A percentile compares a stretch with the other conserved stretches of the same genome.
These are phyloP conservation scores for Raphidocelis subcapitata DNA, from an alignment of 139 green algal genomes.

Conservation along the genomic window DNA sequence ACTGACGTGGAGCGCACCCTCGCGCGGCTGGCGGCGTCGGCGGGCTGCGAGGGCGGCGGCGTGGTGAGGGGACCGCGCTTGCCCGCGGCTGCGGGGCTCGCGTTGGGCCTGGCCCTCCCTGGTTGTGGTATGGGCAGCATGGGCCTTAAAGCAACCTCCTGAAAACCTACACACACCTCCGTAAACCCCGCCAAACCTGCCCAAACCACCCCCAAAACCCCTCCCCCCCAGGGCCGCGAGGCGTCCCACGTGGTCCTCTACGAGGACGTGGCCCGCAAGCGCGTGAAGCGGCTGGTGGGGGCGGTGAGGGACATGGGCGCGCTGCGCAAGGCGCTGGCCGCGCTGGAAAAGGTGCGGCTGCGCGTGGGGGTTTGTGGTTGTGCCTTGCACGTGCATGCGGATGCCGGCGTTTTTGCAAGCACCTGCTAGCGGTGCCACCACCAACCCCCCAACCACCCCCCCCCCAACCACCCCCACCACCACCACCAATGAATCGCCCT, in stretches of 20 bases:
- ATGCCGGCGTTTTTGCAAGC: too few relatives aligned
- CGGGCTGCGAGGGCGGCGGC: constrained; percentile 22
- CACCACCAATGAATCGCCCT: too few relatives aligned
- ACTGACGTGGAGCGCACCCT: constrained; percentile 90
- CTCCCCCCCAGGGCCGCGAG: constrained; percentile 48
- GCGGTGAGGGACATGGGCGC: constrained; percentile 65
- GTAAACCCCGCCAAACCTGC: too few relatives aligned
- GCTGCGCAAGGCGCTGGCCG: constrained; percentile 25
- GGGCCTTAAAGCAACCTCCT: too few relatives aligned
- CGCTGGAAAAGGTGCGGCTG: constrained; percentile 14
- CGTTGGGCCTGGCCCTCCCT: constrained; percentile 16
- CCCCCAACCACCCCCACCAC: too few relatives aligned
- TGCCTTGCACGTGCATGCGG: too few relatives aligned
- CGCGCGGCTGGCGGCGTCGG: constrained; percentile 68
- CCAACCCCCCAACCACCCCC: too few relatives aligned
- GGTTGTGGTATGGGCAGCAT: too few relatives aligned
- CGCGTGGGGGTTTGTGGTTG: background rate
- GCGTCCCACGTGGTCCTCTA: constrained; percentile 93
- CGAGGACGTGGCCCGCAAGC: constrained; percentile 74
- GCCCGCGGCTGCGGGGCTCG: constrained; percentile 25
- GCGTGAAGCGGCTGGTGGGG: constrained; percentile 55
- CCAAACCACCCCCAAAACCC: too few relatives aligned
- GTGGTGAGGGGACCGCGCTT: constrained; percentile 19
- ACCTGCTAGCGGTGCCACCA: too few relatives aligned
- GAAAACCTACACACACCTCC: too few relatives aligned